phyloP scores from a whole-genome alignment of 768 basidiomycete species.

The Lyophyllum shimeji region DNA sequence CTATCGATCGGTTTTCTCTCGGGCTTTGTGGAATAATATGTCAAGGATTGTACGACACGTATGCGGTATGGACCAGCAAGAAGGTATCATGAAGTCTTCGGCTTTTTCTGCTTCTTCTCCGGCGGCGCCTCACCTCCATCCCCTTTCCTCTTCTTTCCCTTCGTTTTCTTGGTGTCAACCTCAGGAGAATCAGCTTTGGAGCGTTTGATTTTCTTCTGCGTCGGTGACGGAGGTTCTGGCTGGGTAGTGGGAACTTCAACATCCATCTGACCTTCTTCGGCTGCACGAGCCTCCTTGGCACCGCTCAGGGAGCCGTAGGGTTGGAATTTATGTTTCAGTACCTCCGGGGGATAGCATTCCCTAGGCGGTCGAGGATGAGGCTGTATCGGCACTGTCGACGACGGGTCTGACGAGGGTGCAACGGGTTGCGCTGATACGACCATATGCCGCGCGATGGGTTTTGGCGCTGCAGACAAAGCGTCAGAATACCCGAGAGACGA shows the following conservation, averaged over 20 bases:
- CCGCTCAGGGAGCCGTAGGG: slow-evolving; percentile 54
- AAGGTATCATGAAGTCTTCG: slow-evolving; percentile 27
- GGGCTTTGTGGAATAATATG: neutral
- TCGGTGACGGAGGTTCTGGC: neutral
- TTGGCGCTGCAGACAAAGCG: slow-evolving; percentile 46
- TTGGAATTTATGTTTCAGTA: slow-evolving; percentile 62
- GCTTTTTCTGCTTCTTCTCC: slow-evolving; percentile 51
- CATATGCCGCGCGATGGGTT: slow-evolving; percentile 55
- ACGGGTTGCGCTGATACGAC: slow-evolving; percentile 54
- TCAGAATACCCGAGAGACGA: too few species aligned
- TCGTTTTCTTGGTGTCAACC: slow-evolving; percentile 32
- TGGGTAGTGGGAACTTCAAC: neutral
- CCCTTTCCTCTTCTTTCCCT: slow-evolving; percentile 50
- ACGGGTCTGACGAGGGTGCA: slow-evolving; percentile 28
- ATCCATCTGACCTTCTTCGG: slow-evolving; percentile 24
- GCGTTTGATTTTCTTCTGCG: slow-evolving; percentile 11
- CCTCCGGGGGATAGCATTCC: slow-evolving; percentile 54
- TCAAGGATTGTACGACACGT: neutral
- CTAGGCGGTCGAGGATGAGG: slow-evolving; percentile 54
- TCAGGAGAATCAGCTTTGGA: slow-evolving; percentile 11
- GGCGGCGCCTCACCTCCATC: slow-evolving; percentile 24
- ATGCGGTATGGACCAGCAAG: neutral
- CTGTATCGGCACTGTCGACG: slow-evolving; percentile 18
- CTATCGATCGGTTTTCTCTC: slow-evolving; percentile 1
- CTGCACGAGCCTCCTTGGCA: slow-evolving; percentile 18